phyloP scores from a whole-genome alignment of 2,329 filamentous ascomycete species.

The Neofusicoccum laricinum region DNA sequence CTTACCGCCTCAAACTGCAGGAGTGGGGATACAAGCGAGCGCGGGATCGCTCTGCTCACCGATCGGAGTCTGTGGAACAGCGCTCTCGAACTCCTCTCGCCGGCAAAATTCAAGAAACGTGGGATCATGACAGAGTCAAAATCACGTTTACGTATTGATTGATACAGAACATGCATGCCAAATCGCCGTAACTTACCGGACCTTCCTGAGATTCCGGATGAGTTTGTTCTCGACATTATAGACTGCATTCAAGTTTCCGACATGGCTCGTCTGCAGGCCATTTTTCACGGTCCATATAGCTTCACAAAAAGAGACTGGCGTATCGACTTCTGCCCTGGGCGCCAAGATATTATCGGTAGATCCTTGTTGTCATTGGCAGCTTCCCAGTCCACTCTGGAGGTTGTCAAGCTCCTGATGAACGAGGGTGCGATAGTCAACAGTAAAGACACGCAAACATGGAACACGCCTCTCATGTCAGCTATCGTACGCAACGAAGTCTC shows the following conservation, averaged over 20 bases:
- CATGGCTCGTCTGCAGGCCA: no score
- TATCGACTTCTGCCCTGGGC: neutral
- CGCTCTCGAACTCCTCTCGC: neutral
- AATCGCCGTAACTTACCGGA: no score
- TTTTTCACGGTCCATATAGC: no score
- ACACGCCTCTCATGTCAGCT: neutral
- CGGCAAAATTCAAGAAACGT: neutral
- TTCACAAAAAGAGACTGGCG: no score
- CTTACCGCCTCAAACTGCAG: conserved; percentile 8
- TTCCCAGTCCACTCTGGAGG: neutral
- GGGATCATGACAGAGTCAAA: no score
- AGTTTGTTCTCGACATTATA: neutral
- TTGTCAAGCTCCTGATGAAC: neutral
- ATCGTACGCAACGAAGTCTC: neutral
- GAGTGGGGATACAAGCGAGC: conserved; percentile 14
- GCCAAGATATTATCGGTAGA: neutral
- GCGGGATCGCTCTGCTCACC: neutral
- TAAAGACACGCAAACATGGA: neutral
- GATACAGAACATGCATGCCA: no score
- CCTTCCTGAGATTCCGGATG: no score
- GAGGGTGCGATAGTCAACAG: neutral
- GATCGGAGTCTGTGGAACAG: no score
- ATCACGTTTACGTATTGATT: no score
- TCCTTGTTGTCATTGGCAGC: neutral
- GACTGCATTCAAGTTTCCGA: no score